Evolutionary conservation across 2,329 filamentous ascomycete species (phyloP).

Genomic region (Acephala macrosclerotiorum): DNA sequence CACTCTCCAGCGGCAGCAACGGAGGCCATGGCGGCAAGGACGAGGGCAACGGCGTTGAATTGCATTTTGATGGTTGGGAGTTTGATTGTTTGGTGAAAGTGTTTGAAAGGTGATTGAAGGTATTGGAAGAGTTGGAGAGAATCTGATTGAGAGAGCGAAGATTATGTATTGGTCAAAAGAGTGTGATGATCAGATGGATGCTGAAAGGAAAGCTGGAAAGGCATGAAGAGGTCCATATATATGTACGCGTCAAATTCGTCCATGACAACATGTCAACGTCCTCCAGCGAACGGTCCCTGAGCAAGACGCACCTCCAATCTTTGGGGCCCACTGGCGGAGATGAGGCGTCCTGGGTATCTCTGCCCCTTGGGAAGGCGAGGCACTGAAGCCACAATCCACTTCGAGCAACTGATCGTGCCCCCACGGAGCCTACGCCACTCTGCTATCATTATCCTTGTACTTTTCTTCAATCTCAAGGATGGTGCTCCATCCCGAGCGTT

Average conservation of each 20-base stretch:
- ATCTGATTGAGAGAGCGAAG: constrained; percentile 26
- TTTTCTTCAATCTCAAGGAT: neutral
- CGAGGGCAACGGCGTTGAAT: constrained; percentile 42
- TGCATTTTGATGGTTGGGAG: constrained; percentile 44
- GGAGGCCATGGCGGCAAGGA: constrained; percentile 41
- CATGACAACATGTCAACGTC: constrained; percentile 12
- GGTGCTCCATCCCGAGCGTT: neutral
- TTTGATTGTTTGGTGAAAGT: constrained; percentile 23
- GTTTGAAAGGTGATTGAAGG: constrained; percentile 27
- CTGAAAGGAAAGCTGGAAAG: constrained; percentile 3
- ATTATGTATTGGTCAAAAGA: constrained; percentile 40
- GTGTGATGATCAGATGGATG: constrained; percentile 32
- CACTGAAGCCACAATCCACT: constrained; percentile 24
- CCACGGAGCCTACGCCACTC: constrained; percentile 21
- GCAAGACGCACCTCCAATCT: constrained; percentile 18
- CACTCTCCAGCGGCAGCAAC: constrained; percentile 37
- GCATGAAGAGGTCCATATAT: constrained; percentile 26
- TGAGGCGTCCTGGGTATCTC: constrained; percentile 26
- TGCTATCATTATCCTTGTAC: constrained; percentile 24
- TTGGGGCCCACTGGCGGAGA: constrained; percentile 32
- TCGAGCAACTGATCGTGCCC: constrained; percentile 25
- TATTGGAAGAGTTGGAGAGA: constrained; percentile 6
- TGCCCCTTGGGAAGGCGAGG: neutral
- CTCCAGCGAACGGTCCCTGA: constrained; percentile 9
- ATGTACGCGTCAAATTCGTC: constrained; percentile 27